Evolutionary conservation across 2,329 filamentous ascomycete species (phyloP), one percentile per base, ranked within the genome.

Genomic region (Magnaporthiopsis poae): DNA sequence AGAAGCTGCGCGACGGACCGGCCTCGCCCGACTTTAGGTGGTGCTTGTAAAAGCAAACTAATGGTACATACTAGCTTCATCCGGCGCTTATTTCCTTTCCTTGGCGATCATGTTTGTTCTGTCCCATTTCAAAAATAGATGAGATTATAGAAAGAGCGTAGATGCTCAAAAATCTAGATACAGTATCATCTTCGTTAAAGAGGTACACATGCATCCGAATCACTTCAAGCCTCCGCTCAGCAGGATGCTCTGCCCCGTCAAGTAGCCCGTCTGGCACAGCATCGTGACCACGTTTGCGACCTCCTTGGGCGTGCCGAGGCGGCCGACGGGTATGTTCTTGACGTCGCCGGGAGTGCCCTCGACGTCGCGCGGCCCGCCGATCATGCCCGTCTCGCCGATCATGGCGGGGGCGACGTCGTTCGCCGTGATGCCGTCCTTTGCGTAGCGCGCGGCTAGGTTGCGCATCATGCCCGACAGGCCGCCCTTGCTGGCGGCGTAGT

Each of bases 351-450:
- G 81, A 65, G 83, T 84, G 27, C 82, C 81, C 70, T 76, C 75
- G 21, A 82, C 75, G 18, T 72, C 73, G 68, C 84, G 80, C 60
- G 82, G 82, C 68, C 84, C 80, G 1, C 84, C 84, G 60, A 88
- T 85, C 85, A 88, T 85, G 0, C 84, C 84, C 2, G 84, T 87
- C 29, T 84, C 82, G 4, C 85, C 86, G 69, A 89, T 88, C 85
- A 89, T 88, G 2, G 86, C 87, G 0, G 87, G 87, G 3, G 86
- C 85, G n/a, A 89, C 84, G 69, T 88, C 86, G 68, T 89, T 89
- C 67, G 88, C 85, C 18, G 86, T 87, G 70, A 89, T 86, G 39
- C 86, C 86, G 70, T 80, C 81, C 66, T 81, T 79, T 1, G 85
- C 86, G 29, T 88, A 80, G 62, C 84, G 84, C 0, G 79, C 81